Evolutionary conservation across 2,329 filamentous ascomycete species (phyloP).

Genomic region (Trichoderma semiorbis): DNA sequence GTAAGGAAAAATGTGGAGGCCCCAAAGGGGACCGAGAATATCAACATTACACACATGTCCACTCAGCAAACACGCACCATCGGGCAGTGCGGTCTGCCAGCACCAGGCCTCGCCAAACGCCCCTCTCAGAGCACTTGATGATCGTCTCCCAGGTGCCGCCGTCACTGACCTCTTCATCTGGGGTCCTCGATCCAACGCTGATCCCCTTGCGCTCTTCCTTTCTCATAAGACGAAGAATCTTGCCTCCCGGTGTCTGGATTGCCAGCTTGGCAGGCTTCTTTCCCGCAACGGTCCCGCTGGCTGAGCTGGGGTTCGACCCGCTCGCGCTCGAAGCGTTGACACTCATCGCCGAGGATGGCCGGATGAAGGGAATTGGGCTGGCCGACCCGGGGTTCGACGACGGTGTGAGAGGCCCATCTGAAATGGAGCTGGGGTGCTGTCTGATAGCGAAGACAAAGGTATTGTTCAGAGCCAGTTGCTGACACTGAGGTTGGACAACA

Average conservation of each 20-base stretch:
- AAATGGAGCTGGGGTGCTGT: constrained; percentile 71
- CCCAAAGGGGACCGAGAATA: background rate
- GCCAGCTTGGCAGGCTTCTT: constrained; percentile 93
- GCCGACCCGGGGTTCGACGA: constrained; percentile 46
- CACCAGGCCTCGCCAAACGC: constrained; percentile 77
- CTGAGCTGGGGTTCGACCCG: constrained; percentile 54
- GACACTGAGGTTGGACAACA: constrained; percentile 92
- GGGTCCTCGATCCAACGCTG: constrained; percentile 43
- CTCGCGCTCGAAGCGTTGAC: constrained; percentile 58
- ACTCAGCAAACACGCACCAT: constrained; percentile 93
- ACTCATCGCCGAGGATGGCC: constrained; percentile 62
- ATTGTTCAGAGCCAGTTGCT: constrained; percentile 84
- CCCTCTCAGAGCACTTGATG: constrained; percentile 82
- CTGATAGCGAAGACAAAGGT: constrained; percentile 96
- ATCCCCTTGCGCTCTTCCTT: constrained; percentile 66
- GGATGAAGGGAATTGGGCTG: constrained; percentile 59
- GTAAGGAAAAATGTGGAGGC: background rate
- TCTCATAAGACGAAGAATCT: constrained; percentile 83
- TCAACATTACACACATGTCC: constrained; percentile 54
- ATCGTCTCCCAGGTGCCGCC: constrained; percentile 84
- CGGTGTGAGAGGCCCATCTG: constrained; percentile 38
- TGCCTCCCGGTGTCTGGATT: constrained; percentile 89
- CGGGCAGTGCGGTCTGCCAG: constrained; percentile 77
- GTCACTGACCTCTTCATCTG: constrained; percentile 58
- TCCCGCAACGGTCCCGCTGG: constrained; percentile 50